A percentile compares a stretch with the other conserved stretches of the same genome.
Evolutionary conservation across 306 rosid genomes (phyloP).

Genomic region (Mimosa bimucronata): DNA sequence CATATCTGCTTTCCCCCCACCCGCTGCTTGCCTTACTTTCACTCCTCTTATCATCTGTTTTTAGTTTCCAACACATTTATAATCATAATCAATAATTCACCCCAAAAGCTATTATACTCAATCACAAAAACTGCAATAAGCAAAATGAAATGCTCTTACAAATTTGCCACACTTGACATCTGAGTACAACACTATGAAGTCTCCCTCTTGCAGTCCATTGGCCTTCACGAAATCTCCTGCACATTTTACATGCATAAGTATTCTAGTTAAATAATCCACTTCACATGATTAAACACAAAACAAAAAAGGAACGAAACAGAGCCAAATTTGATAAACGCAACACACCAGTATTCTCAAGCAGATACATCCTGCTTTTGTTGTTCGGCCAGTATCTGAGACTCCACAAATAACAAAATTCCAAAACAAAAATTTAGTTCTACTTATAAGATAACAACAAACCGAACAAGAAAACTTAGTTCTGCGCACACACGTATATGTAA

Average conservation of each 20-base stretch:
- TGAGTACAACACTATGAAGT: constrained; percentile 92
- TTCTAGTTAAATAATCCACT: not conserved
- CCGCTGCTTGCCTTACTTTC: constrained; percentile 69
- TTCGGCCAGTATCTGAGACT: constrained; percentile 98
- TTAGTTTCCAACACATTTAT: not conserved
- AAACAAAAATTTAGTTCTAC: constrained; percentile 22
- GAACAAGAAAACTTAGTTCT: not conserved
- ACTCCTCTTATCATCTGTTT: constrained; percentile 97
- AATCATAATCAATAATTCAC: not conserved
- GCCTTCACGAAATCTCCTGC: constrained; percentile 96
- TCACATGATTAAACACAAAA: not conserved
- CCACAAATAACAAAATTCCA: constrained; percentile 39
- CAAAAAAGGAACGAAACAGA: not conserved
- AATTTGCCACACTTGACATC: constrained; percentile 89
- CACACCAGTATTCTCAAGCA: constrained; percentile 94
- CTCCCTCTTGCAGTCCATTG: constrained; percentile 99
- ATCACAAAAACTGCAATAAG: not conserved
- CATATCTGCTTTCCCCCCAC: constrained; percentile 57
- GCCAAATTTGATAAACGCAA: not conserved
- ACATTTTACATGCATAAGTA: constrained; percentile 11
- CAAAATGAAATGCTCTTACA: constrained; percentile 42
- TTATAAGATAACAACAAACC: not conserved
- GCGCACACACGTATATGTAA: constrained; percentile 43
- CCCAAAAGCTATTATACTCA: not conserved
- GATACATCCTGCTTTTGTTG: constrained; percentile 99